Evolutionary conservation across 306 rosid species (phyloP), one percentile per base, ranked within the genome.

Genomic region (Arachis hypogaea): DNA sequence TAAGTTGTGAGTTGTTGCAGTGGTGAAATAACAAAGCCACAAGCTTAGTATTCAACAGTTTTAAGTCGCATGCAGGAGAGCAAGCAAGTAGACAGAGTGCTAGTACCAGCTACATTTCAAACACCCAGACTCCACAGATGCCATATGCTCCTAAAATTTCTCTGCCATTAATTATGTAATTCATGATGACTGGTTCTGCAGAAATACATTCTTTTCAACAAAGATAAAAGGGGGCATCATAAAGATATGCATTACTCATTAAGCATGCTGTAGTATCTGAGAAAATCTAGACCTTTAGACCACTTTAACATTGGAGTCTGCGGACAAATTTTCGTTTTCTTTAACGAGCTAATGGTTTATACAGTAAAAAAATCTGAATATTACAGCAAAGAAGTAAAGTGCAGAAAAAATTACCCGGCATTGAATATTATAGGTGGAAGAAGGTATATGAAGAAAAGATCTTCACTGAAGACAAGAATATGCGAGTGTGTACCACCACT

Each of bases 361-460:
- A 49, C 69, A 73, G 52, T 58, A 33, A 33, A 33, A 33, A 33
- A 33, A 2, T 0, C 38, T 33, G 38, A 33, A 33, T 33, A 33
- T 33, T 33, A 33, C 1, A 43, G 8, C 7, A 43, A 43, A 43
- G 46, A 43, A 8, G 61, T 42, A 38, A 56, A 62, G 52, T 7
- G 41, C 59, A 70, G 70, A 45, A 49, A 49, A 73, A 68, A 16
- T 83, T 85, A 92, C 99, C 99, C 99, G 0, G 98, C 99, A 80
- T 92, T 95, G 49, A 95, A 95, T 88, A 95, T 95, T 50, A 95
- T 95, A 46, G 99, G 99, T 4, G 99, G 99, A 73, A 95, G 89
- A 69, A 95, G 92, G 84, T 95, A 95, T 83, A 95, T 95, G 69
- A 95, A 95, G 93, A 95, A 95, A 59, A 87, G 87, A 79, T 92